These are phyloP conservation scores for Colletotrichum salicis DNA, from an alignment of 2,329 filamentous ascomycete genomes.

Conservation along the genomic window DNA sequence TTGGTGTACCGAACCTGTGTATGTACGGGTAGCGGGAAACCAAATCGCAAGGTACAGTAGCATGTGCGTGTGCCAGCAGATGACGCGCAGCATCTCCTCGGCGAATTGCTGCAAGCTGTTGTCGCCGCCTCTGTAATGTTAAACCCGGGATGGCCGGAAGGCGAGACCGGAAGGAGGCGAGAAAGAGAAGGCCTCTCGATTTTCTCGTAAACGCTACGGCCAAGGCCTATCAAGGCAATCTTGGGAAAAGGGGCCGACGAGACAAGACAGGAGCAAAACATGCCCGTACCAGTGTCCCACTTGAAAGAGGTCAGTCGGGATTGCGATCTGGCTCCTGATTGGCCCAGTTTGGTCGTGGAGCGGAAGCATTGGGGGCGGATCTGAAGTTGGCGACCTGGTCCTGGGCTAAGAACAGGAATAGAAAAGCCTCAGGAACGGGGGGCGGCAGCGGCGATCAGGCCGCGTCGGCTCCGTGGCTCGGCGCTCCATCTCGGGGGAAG, in stretches of 20 bases:
- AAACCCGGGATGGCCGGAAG: background rate
- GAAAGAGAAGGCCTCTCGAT: background rate
- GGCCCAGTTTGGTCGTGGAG: background rate
- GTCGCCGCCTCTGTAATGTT: background rate
- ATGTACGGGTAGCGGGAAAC: background rate
- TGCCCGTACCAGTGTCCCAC: background rate
- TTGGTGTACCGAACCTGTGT: background rate
- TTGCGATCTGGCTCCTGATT: background rate
- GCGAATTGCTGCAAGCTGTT: background rate
- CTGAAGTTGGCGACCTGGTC: background rate
- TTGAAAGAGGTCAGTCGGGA: background rate
- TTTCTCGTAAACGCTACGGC: constrained; percentile 27
- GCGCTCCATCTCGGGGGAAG: background rate
- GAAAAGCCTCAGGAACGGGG: background rate
- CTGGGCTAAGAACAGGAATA: constrained; percentile 2
- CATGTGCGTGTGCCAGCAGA: background rate
- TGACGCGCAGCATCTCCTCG: constrained; percentile 1
- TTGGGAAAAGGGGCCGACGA: background rate
- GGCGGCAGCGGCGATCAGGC: constrained; percentile 11
- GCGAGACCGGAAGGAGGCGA: constrained; percentile 4
- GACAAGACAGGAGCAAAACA: background rate
- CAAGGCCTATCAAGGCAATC: background rate
- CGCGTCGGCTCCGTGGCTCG: constrained; percentile 32
- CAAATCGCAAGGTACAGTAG: background rate
- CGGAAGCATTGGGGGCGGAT: background rate